Conservation (phyloP, 2,329 filamentous ascomycete species). For the Coniochaeta sp. region DNA sequence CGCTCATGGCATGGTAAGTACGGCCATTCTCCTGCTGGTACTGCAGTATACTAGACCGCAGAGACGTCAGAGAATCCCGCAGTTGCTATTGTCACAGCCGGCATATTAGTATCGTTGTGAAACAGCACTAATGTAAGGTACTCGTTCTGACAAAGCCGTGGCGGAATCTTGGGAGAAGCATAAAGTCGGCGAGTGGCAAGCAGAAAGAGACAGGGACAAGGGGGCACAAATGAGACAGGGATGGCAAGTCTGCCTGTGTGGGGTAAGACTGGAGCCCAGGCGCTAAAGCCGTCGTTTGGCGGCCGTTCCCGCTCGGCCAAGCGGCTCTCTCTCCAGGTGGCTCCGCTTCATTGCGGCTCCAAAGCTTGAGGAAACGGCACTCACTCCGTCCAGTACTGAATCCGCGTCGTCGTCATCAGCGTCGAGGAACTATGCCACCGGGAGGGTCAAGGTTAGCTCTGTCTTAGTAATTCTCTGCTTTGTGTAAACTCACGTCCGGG, state of each 20-base stretch:
- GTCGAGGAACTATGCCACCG: neutral
- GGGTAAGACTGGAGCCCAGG: neutral
- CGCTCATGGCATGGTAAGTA: constrained; percentile 12
- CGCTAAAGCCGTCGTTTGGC: neutral
- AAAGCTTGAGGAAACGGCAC: neutral
- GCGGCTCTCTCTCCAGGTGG: neutral
- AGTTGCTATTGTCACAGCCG: neutral
- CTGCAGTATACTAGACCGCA: constrained; percentile 8
- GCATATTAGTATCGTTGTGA: neutral
- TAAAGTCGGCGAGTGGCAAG: neutral
- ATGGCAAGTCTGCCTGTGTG: neutral
- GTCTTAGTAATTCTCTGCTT: neutral
- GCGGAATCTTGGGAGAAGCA: neutral
- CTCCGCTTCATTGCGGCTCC: neutral
- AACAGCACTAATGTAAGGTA: neutral
- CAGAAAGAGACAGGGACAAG: neutral
- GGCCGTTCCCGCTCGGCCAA: neutral
- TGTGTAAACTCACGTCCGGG: neutral
- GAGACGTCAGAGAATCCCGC: constrained; percentile 7
- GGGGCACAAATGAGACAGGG: neutral
- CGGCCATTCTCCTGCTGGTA: constrained; percentile 13
- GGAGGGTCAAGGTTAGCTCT: neutral
- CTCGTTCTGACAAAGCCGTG: neutral
- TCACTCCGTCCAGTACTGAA: neutral
- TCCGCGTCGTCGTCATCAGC: neutral